Evolutionary conservation across 805 yeast species (phyloP).

Genomic region (Candida rishiriensis): DNA sequence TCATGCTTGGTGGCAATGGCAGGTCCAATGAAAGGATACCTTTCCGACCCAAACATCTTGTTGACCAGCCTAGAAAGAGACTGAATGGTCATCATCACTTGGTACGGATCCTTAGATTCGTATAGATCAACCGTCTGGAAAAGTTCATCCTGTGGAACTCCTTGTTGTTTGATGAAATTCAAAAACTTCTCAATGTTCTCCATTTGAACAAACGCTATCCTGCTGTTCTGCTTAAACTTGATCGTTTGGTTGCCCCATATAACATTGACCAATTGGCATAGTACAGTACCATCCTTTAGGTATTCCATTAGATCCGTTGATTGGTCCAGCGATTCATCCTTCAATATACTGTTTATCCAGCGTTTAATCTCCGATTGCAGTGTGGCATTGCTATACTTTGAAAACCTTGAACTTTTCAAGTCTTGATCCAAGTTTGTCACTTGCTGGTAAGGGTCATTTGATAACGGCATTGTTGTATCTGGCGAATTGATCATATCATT

Average conservation of each 20-base stretch:
- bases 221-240: constrained; percentile 49
- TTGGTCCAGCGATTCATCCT: constrained; percentile 18
- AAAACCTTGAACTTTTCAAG: constrained; percentile 42
- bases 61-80: constrained; percentile 70
- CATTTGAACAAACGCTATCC: constrained; percentile 80
- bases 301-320: constrained; percentile 43
- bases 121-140: constrained; percentile 76
- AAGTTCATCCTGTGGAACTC: constrained; percentile 76
- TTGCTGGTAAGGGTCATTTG: background rate
- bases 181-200: constrained; percentile 77
- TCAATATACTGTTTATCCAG: constrained; percentile 49
- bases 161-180: constrained; percentile 53
- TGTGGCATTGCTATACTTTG: constrained; percentile 41
- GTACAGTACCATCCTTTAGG: constrained; percentile 56
- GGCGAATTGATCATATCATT: too few species aligned
- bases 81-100: constrained; percentile 68
- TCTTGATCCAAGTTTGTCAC: constrained; percentile 62
- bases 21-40: constrained; percentile 55
- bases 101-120: constrained; percentile 72
- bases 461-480: background rate
- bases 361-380: constrained; percentile 33
- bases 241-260: constrained; percentile 35
- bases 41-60: constrained; percentile 38
- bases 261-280: constrained; percentile 44
- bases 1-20: constrained; percentile 43